Base-by-base conservation (phyloP, 148 eudicot species). In the Spergularia marina region DNA sequence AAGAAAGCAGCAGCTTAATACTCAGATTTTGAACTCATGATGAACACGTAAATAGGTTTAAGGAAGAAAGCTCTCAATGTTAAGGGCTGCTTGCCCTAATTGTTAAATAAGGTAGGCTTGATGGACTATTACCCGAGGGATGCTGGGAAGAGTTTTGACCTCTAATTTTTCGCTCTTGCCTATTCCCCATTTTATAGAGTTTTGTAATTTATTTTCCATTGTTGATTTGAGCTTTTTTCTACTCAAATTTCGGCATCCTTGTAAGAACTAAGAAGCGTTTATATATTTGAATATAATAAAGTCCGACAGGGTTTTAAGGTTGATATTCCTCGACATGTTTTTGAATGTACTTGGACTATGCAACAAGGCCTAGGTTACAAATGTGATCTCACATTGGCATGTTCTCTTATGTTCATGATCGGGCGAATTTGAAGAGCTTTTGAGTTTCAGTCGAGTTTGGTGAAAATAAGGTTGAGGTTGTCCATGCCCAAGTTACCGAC, bases 1-100 rank as follows among this genome's bases (percentile, higher is more conserved):
- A 88, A 87, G 83, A 91, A 86, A 73, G 67, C 86, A n/a, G 74
- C 74, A 12, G 18, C 73, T 7, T 70, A 70, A 70, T 70, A 52
- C 4, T 53, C 44, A 44, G 18, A 25, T 69, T 23, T 53, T 20
- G 18, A 25, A 25, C 41, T 15, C 57, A 13, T 7, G 18, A 68
- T 51, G 56, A 13, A 70, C 18, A 52, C 60, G 40, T 53, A 13
- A 9, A 53, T 53, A 53, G 44, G 47, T 25, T 70, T 47, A 53
- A 53, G 47, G 60, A 30, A 70, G 18, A 23, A 53, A 53, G 30
- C 2, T 15, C 14, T 53, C 61, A 53, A 53, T 70, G 47, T 70
- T 53, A 23, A 8, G 73, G 73, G 60, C 21, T 54, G 73, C 53
- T 70, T 36, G 39, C 73, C 60, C 60, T 30, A 6, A 70, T 14